Evolutionary conservation across 495 filamentous ascomycete genomes (phyloP).

Genomic region (Penicillium subrubescens): DNA sequence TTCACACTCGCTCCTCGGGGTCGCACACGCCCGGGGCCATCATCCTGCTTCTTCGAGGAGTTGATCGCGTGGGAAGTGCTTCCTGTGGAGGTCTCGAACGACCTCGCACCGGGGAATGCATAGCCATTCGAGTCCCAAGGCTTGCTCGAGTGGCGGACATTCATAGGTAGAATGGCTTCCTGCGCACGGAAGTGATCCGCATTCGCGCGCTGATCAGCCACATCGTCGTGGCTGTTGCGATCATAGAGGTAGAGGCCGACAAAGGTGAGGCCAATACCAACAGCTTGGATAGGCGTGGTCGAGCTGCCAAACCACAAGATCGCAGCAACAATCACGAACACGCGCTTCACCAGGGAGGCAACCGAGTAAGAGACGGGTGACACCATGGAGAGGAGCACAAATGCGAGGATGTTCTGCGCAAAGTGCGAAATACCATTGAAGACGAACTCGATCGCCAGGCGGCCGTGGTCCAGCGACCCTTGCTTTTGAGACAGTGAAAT

Average conservation of each 20-base stretch:
- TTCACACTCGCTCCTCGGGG: conserved; percentile 60
- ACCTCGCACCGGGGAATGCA: conserved; percentile 35
- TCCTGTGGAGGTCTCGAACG: conserved; percentile 27
- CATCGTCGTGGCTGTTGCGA: conserved; percentile 80
- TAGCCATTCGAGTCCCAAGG: conserved; percentile 48
- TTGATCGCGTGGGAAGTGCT: conserved; percentile 33
- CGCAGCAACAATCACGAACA: conserved; percentile 93
- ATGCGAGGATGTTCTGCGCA: conserved; percentile 92
- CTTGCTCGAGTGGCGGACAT: conserved; percentile 37
- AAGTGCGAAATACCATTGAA: conserved; percentile 99
- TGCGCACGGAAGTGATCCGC: conserved; percentile 58
- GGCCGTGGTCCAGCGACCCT: conserved; percentile 75
- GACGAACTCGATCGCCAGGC: conserved; percentile 78
- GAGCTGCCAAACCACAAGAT: conserved; percentile 94
- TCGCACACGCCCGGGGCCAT: conserved; percentile 51
- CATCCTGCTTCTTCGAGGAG: conserved; percentile 63
- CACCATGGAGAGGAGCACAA: conserved; percentile 85
- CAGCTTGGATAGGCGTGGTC: conserved; percentile 78
- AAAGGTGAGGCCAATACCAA: conserved; percentile 87
- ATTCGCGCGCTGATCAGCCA: conserved; percentile 71
- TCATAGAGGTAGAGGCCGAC: conserved; percentile 95
- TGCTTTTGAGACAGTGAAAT: conserved; percentile 71
- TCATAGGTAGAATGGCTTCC: conserved; percentile 72
- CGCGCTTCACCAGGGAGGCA: conserved; percentile 90
- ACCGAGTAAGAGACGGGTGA: conserved; percentile 97